Conservation (phyloP, 1,284 basidiomycete species). For the Vanrija sp. region DNA sequence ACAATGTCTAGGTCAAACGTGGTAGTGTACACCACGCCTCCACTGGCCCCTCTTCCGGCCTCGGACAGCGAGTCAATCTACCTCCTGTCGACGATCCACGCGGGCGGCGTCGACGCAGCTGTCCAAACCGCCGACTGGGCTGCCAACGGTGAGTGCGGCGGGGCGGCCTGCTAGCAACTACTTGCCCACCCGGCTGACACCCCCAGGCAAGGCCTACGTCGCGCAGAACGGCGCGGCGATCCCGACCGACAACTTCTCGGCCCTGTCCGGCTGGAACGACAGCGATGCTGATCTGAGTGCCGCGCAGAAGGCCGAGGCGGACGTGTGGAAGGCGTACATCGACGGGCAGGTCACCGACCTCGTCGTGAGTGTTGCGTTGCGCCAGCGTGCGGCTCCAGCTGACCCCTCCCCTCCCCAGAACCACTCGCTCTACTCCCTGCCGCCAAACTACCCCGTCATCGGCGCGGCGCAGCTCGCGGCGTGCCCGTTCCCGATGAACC, state of each 20-base stretch:
- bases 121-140: constrained; percentile 27
- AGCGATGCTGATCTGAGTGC: constrained; percentile 24
- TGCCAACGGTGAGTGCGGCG: constrained; percentile 18
- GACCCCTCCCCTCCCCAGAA: constrained; percentile 22
- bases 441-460: constrained; percentile 36
- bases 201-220: constrained; percentile 31
- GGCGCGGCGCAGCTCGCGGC: constrained; percentile 28
- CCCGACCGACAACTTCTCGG: constrained; percentile 16
- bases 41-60: constrained; percentile 28
- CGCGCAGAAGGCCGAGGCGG: constrained; percentile 27
- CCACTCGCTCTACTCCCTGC: constrained; percentile 43
- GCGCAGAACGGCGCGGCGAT: constrained; percentile 20
- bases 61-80: constrained; percentile 34
- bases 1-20: constrained; percentile 7
- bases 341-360: constrained; percentile 41
- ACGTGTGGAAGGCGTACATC: constrained; percentile 40
- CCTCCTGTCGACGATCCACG: constrained; percentile 25
- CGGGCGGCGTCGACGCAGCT: constrained; percentile 19
- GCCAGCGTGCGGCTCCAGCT: not conserved
- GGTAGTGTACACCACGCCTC: constrained; percentile 33
- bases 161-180: not conserved
- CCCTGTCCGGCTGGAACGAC: constrained; percentile 26
- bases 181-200: not conserved
- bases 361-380: constrained; percentile 35
- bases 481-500: constrained; percentile 33